Conservation (phyloP, 441 rosid genomes). For the Francoa sonchifolia region DNA sequence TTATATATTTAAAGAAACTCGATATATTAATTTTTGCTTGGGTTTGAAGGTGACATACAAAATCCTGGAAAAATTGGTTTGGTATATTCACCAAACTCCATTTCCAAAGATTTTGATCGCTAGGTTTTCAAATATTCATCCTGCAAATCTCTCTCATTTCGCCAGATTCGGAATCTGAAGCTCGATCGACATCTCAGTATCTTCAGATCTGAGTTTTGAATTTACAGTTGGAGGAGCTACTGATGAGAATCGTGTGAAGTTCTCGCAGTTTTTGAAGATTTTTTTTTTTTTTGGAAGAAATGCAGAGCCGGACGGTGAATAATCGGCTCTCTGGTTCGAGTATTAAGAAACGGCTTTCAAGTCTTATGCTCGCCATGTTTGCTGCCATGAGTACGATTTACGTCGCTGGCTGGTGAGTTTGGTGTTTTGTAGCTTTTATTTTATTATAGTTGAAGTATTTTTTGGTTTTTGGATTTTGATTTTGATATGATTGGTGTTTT, state of each 20-base stretch:
- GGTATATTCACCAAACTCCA: too few species aligned
- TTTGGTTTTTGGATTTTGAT: neutral
- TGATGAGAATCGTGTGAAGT: constrained; percentile 2
- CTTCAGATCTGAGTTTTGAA: neutral
- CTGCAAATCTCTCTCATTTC: too few species aligned
- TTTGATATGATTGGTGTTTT: neutral
- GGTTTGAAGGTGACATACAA: too few species aligned
- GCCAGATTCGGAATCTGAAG: constrained; percentile 3
- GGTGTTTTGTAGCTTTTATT: neutral
- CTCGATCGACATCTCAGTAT: neutral
- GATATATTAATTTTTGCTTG: too few species aligned
- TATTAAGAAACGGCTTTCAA: constrained; percentile 30
- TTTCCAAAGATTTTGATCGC: too few species aligned
- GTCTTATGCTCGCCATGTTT: constrained; percentile 57
- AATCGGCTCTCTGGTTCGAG: constrained; percentile 28
- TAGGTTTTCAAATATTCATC: too few species aligned
- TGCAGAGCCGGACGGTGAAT: constrained; percentile 53
- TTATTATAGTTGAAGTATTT: neutral
- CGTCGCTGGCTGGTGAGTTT: constrained; percentile 70
- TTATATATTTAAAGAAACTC: too few species aligned
- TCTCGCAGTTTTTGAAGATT: neutral
- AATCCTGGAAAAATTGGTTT: too few species aligned
- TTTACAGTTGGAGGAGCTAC: too few species aligned
- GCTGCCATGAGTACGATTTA: constrained; percentile 66
- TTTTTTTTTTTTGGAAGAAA: too few species aligned